Evolutionary conservation across 1,139 yeast species (phyloP).

Genomic region (Candida albicans): DNA sequence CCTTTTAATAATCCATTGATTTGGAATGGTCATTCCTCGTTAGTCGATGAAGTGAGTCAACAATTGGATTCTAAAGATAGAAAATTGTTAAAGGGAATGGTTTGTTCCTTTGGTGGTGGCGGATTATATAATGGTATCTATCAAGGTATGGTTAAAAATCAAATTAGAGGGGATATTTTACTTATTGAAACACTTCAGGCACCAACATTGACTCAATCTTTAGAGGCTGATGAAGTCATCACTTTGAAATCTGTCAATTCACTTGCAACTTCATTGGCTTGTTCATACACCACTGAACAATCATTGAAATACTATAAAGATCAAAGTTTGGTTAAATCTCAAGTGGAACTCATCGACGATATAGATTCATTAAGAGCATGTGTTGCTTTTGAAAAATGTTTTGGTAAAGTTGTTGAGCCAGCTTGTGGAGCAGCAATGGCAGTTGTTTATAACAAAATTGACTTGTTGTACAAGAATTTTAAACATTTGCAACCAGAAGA

Average conservation of each 20-base stretch:
- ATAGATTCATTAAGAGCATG: slow-evolving; percentile 54
- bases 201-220: slow-evolving; percentile 53
- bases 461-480: slow-evolving; percentile 31
- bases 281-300: slow-evolving; percentile 51
- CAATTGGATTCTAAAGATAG: slow-evolving; percentile 35
- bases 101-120: slow-evolving; percentile 76
- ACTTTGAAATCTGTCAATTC: slow-evolving; percentile 48
- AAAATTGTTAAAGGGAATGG: slow-evolving; percentile 50
- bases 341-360: slow-evolving; percentile 52
- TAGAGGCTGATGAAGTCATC: slow-evolving; percentile 46
- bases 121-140: slow-evolving; percentile 68
- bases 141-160: slow-evolving; percentile 48
- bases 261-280: slow-evolving; percentile 62
- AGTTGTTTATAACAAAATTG: slow-evolving; percentile 41
- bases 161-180: slow-evolving; percentile 45
- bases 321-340: slow-evolving; percentile 29
- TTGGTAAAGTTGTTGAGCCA: slow-evolving; percentile 60
- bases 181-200: slow-evolving; percentile 64
- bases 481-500: slow-evolving; percentile 44
- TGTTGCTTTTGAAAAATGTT: slow-evolving; percentile 48
- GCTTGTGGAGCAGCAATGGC: slow-evolving; percentile 76
- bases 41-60: slow-evolving; percentile 56
- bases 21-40: slow-evolving; percentile 68
- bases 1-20: slow-evolving; percentile 64
- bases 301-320: slow-evolving; percentile 44